Evolutionary conservation across 306 rosid genomes (phyloP), one percentile per base, ranked within the genome.

Genomic region (Abrus pulchellus): DNA sequence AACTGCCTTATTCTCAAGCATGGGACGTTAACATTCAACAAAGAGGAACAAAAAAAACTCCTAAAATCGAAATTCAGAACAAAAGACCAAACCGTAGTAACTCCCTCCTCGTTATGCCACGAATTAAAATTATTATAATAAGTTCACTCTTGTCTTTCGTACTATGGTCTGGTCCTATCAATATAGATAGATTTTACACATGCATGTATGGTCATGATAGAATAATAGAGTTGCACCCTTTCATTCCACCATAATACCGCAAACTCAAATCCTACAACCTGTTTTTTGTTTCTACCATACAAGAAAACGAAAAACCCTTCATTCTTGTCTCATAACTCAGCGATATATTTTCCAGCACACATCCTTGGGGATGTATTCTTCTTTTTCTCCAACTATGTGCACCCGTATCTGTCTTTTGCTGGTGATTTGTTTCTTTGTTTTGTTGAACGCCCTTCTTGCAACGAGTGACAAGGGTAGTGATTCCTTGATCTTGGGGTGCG

Each of bases 401-500:
- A 27, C 8, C 27, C 34, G 4, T 28, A 12, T 4, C 0, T 47
- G 7, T 14, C 1, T 68, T 12, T 63, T 72, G 3, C 1, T 71
- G 29, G 4, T 56, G 1, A 1, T 84, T 3, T 78, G 11, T 4
- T 10, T 82, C 33, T 20, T 34, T 2, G 32, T 68, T 33, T 20
- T 61, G 61, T 72, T 78, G 75, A 83, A 78, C 44, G 52, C 82
- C 14, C 10, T 28, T 11, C 40, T 38, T 28, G 73, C 82, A 68
- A 28, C 14, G 8, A 40, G 63, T 10, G 38, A 7, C 29, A 7
- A 32, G 2, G 57, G 40, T 9, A 10, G 13, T 2, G 70, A 68
- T 5, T 40, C 86, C 13, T 47, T 84, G 36, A n/a, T 82, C 40
- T 49, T 86, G 49, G 83, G 91, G 0, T 85, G 87, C 33, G 91